Conservation (phyloP, 176 grass and related monocot genomes). For the Aegilops umbellulata region DNA sequence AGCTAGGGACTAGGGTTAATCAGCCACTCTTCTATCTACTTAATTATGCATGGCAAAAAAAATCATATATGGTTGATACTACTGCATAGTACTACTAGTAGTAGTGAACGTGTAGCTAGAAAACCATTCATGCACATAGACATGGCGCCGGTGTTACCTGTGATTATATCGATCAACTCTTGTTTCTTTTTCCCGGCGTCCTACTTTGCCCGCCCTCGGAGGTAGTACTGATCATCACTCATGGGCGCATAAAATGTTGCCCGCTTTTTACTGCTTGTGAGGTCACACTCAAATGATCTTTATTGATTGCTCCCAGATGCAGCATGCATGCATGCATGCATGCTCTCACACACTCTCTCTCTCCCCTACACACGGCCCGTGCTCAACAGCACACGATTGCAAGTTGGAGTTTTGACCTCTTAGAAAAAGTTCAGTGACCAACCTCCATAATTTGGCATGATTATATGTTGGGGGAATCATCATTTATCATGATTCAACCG, state of each 20-base stretch:
- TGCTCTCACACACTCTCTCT: conserved; percentile 25
- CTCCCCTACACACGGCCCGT: neutral
- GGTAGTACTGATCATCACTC: conserved; percentile 30
- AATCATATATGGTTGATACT: neutral
- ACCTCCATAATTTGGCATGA: conserved; percentile 47
- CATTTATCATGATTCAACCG: conserved; percentile 52
- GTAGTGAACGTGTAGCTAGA: neutral
- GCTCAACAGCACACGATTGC: conserved; percentile 35
- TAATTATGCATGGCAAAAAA: neutral
- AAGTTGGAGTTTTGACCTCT: conserved; percentile 39
- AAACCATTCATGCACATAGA: neutral
- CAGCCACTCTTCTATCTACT: neutral
- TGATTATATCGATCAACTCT: conserved; percentile 13
- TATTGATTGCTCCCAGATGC: conserved; percentile 56
- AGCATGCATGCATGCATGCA: conserved; percentile 30
- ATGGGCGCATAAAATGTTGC: conserved; percentile 49
- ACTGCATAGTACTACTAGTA: neutral
- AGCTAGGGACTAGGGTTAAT: neutral
- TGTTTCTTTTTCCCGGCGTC: conserved; percentile 21
- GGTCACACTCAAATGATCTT: conserved; percentile 51
- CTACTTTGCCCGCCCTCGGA: neutral
- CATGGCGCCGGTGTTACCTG: neutral
- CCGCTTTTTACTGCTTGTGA: conserved; percentile 52
- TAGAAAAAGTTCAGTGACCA: conserved; percentile 31
- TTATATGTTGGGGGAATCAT: conserved; percentile 37